Percentiles rank a stretch among this genome's conserved stretches.
Evolutionary conservation across 495 filamentous ascomycete species (phyloP).

Genomic region (Glarea lozoyensis): DNA sequence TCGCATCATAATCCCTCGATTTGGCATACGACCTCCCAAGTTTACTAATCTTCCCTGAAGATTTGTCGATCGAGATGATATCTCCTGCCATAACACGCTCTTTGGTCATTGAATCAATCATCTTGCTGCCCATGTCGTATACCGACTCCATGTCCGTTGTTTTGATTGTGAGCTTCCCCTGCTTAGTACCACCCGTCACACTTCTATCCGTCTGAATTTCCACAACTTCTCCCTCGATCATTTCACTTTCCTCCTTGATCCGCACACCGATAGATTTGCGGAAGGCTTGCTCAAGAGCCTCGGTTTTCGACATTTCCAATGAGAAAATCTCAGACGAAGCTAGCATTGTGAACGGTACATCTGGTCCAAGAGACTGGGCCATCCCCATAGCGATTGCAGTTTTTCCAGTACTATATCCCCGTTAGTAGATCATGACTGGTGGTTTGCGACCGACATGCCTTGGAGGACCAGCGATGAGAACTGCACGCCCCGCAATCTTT

Average conservation of each 20-base stretch:
- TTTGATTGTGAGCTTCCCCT: constrained; percentile 98
- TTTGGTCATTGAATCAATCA: constrained; percentile 99
- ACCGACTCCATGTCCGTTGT: constrained; percentile 99
- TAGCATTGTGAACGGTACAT: constrained; percentile 94
- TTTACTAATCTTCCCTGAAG: constrained; percentile 94
- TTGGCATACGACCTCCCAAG: constrained; percentile 87
- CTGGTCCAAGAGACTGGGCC: constrained; percentile 86
- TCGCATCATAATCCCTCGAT: constrained; percentile 96
- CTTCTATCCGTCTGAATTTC: constrained; percentile 98
- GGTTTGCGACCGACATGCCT: constrained; percentile 33
- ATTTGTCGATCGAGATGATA: constrained; percentile 96
- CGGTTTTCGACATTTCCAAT: constrained; percentile 97
- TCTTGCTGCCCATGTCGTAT: constrained; percentile 98
- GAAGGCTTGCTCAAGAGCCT: constrained; percentile 96
- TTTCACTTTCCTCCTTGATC: constrained; percentile 97
- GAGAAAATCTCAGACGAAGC: constrained; percentile 96
- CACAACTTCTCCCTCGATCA: constrained; percentile 98
- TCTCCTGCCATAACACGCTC: constrained; percentile 98
- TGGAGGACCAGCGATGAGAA: constrained; percentile 91
- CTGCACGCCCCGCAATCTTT: constrained; percentile 92
- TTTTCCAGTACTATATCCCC: constrained; percentile 68
- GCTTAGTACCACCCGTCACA: constrained; percentile 91
- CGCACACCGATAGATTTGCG: constrained; percentile 91
- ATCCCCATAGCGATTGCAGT: constrained; percentile 98
- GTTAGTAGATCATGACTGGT: constrained; percentile 4